Percentiles rank a stretch among this genome's conserved stretches.
These are phyloP conservation scores for Leucocoprinus sp. DNA, from an alignment of 768 basidiomycete genomes.

Conservation along the genomic window DNA sequence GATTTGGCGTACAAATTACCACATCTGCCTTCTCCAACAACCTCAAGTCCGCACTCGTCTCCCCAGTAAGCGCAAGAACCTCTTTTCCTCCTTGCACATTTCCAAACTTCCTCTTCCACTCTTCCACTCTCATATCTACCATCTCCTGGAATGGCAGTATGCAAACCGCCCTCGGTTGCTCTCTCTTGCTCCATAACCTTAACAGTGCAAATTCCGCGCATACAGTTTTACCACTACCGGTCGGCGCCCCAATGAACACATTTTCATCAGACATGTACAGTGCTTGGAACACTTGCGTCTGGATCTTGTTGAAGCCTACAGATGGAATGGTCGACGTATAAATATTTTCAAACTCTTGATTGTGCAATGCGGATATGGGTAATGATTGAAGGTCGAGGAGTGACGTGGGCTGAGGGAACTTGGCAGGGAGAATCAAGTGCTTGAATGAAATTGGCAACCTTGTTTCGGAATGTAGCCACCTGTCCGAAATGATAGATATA, in stretches of 20 bases:
- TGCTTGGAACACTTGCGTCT: slow-evolving; percentile 98
- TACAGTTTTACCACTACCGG: slow-evolving; percentile 95
- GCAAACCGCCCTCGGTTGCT: slow-evolving; percentile 81
- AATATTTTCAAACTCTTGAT: slow-evolving; percentile 84
- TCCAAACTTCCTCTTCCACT: slow-evolving; percentile 85
- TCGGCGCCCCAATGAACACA: slow-evolving; percentile 93
- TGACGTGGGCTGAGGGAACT: slow-evolving; percentile 88
- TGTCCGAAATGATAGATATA: slow-evolving; percentile 89
- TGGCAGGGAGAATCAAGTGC: slow-evolving; percentile 94
- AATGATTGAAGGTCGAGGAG: slow-evolving; percentile 89
- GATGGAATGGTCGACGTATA: slow-evolving; percentile 67
- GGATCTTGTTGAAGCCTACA: slow-evolving; percentile 91
- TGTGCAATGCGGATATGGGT: slow-evolving; percentile 86
- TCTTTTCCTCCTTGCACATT: slow-evolving; percentile 85
- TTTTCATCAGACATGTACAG: slow-evolving; percentile 96
- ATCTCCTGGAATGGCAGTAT: slow-evolving; percentile 97
- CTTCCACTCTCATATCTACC: slow-evolving; percentile 83
- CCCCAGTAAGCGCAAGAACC: slow-evolving; percentile 89
- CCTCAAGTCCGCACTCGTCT: slow-evolving; percentile 86
- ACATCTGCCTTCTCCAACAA: slow-evolving; percentile 87
- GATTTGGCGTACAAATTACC: slow-evolving; percentile 87
- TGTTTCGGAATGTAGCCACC: slow-evolving; percentile 94
- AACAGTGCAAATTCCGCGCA: slow-evolving; percentile 95
- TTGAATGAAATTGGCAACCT: slow-evolving; percentile 95
- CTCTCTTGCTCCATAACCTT: slow-evolving; percentile 86